phyloP scores from a whole-genome alignment of 768 basidiomycete genomes.

The Phlebiopsis flavidoalba region DNA sequence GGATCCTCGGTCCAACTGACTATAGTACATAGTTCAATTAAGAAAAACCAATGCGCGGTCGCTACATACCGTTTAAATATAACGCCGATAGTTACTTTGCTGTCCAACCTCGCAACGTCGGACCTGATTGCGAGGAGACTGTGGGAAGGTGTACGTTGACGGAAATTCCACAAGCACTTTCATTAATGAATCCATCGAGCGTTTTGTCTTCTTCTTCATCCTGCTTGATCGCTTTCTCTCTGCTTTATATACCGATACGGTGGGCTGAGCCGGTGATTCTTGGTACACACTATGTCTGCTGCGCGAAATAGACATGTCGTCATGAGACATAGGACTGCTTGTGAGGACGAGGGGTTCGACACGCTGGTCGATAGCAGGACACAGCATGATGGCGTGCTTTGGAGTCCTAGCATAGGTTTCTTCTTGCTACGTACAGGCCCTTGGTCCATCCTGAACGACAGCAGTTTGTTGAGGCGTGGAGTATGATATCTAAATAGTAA shows the following conservation, averaged over 20 bases:
- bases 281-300: not conserved
- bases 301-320: not conserved
- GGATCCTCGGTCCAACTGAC: constrained; percentile 53
- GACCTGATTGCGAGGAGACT: constrained; percentile 45
- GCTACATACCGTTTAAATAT: no score
- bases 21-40: constrained; percentile 60
- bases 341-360: not conserved
- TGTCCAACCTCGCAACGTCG: constrained; percentile 38
- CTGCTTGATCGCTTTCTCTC: not conserved
- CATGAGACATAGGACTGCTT: not conserved
- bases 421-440: constrained; percentile 3
- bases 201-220: not conserved
- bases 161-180: constrained; percentile 16
- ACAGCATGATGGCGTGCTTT: not conserved
- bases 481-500: constrained; percentile 72
- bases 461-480: constrained; percentile 44
- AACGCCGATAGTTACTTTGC: no score
- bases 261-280: not conserved
- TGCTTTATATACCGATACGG: not conserved
- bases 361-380: not conserved
- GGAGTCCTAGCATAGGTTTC: constrained; percentile 4
- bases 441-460: not conserved
- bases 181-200: no score
- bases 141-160: constrained; percentile 55
- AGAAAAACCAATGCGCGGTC: constrained; percentile 65